phyloP scores from a whole-genome alignment of 169 alveolate genomes.

The Cryptosporidium viatorum region DNA sequence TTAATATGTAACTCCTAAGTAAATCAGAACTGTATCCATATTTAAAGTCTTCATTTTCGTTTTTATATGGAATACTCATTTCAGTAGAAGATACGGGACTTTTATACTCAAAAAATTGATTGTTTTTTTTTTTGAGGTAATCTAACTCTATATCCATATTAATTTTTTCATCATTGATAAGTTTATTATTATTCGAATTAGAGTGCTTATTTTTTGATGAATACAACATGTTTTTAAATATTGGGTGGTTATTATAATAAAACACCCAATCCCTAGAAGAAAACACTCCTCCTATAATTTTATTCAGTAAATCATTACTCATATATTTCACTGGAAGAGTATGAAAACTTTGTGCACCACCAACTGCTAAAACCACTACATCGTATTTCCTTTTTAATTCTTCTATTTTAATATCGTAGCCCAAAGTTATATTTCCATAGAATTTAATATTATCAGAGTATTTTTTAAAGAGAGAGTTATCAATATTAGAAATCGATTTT shows the following conservation, averaged over 20 bases:
- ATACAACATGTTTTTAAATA: constrained; percentile 25
- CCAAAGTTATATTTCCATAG: constrained; percentile 56
- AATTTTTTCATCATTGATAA: neutral
- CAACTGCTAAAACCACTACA: constrained; percentile 43
- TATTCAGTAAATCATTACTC: constrained; percentile 1
- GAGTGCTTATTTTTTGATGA: neutral
- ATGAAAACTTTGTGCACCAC: constrained; percentile 49
- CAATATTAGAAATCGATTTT: constrained; percentile 20
- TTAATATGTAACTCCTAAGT: constrained; percentile 3
- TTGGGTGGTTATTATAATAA: constrained; percentile 55
- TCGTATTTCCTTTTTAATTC: constrained; percentile 40
- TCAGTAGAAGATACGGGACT: constrained; percentile 2
- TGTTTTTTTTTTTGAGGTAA: constrained; percentile 3
- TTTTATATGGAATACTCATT: neutral
- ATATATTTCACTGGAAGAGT: constrained; percentile 12
- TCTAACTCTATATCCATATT: neutral
- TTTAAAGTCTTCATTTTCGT: constrained; percentile 1
- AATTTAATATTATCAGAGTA: constrained; percentile 38
- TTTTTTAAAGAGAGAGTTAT: constrained; percentile 51
- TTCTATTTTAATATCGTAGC: constrained; percentile 28
- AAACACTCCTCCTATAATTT: constrained; percentile 53
- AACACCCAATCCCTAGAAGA: constrained; percentile 73
- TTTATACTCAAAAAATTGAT: constrained; percentile 47
- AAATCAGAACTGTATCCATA: constrained; percentile 42
- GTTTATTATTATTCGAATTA: neutral